phyloP scores from a whole-genome alignment of 345 rosid genomes.

The Linum trigynum region DNA sequence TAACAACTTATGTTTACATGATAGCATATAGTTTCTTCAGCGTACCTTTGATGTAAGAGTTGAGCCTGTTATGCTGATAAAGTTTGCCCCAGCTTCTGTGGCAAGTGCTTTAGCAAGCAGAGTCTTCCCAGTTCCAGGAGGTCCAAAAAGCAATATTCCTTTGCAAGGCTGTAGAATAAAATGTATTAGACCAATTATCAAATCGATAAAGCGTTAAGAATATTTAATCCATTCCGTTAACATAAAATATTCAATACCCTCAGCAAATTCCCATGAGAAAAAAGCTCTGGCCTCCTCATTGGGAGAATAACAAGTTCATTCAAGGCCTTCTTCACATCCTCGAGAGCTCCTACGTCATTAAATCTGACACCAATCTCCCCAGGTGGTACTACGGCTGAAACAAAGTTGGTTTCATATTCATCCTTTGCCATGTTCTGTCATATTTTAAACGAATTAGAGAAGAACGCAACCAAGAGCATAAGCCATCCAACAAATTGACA shows the following conservation, averaged over 20 bases:
- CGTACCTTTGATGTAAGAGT: slow-evolving; percentile 92
- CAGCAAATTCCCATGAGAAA: slow-evolving; percentile 80
- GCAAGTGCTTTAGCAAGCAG: slow-evolving; percentile 96
- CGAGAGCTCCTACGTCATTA: slow-evolving; percentile 93
- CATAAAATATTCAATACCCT: slow-evolving; percentile 40
- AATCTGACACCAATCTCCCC: slow-evolving; percentile 90
- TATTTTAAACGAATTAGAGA: slow-evolving; percentile 17
- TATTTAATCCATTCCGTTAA: not conserved
- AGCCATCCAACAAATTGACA: slow-evolving; percentile 5
- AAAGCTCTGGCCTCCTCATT: slow-evolving; percentile 92
- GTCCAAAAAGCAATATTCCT: slow-evolving; percentile 96
- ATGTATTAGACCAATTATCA: slow-evolving; percentile 6
- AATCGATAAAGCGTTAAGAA: not conserved
- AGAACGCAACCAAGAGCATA: not conserved
- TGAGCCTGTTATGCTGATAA: slow-evolving; percentile 95
- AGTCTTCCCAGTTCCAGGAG: slow-evolving; percentile 99
- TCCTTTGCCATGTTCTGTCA: slow-evolving; percentile 79
- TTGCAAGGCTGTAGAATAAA: slow-evolving; percentile 71
- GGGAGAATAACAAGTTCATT: slow-evolving; percentile 98
- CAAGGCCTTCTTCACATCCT: slow-evolving; percentile 84
- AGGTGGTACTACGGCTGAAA: slow-evolving; percentile 89
- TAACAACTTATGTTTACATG: too few species aligned
- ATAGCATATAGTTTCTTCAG: not conserved
- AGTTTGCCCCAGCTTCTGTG: slow-evolving; percentile 95
- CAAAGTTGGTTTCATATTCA: slow-evolving; percentile 79